phyloP scores from a whole-genome alignment of 345 rosid genomes.

The Citropsis articulata region DNA sequence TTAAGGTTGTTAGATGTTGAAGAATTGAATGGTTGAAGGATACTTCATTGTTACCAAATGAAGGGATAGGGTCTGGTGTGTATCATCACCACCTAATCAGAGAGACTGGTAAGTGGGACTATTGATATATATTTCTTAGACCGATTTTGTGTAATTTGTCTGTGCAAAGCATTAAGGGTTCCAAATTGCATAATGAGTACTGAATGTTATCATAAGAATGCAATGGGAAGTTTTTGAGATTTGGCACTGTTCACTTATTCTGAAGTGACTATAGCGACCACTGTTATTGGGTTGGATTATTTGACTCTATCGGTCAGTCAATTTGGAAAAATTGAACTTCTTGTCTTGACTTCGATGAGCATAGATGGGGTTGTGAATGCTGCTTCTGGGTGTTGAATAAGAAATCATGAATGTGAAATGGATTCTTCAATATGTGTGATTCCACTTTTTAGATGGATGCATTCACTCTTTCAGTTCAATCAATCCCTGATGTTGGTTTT shows the following conservation, averaged over 20 bases:
- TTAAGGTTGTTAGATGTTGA: neutral
- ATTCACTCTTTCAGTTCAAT: conserved; percentile 7
- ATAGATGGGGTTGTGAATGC: neutral
- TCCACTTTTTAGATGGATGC: neutral
- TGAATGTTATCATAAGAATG: neutral
- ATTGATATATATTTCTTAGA: neutral
- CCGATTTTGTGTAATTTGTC: neutral
- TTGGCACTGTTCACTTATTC: neutral
- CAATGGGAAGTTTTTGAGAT: neutral
- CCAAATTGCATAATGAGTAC: neutral
- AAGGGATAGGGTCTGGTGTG: neutral
- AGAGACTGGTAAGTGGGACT: neutral
- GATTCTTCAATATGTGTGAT: neutral
- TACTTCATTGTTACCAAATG: neutral
- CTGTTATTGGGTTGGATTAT: neutral
- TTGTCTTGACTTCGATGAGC: neutral
- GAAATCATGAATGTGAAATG: neutral
- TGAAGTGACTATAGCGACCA: neutral
- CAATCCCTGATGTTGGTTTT: conserved; percentile 18
- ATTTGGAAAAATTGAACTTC: neutral
- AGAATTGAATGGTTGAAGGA: neutral
- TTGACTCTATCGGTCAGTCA: neutral
- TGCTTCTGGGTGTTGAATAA: neutral
- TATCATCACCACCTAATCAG: neutral
- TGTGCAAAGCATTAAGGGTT: neutral